Conservation (phyloP, 192 early-diverging fungal species). For the Thamnidium elegans region DNA sequence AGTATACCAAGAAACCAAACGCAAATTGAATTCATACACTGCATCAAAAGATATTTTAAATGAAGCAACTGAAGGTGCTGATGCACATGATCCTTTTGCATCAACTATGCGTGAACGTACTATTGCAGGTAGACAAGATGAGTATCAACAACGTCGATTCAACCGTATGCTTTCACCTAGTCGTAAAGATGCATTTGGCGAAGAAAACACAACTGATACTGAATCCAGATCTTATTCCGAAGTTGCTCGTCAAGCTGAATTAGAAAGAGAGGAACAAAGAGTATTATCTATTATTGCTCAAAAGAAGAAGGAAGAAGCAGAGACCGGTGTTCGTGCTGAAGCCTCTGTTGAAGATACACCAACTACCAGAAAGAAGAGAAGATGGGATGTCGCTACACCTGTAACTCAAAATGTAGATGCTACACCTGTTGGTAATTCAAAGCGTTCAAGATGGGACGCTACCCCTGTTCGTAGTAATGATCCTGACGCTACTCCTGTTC, state of each 20-base stretch:
- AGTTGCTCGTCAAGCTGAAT: conserved; percentile 80
- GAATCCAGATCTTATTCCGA: conserved; percentile 76
- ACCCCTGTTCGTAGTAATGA: conserved; percentile 59
- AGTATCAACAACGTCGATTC: conserved; percentile 81
- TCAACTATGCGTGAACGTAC: conserved; percentile 45
- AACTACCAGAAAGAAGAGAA: conserved; percentile 55
- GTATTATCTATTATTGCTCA: conserved; percentile 69
- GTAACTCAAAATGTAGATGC: conserved; percentile 45
- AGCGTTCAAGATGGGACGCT: conserved; percentile 70
- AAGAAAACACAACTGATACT: conserved; percentile 30
- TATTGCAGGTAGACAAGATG: conserved; percentile 83
- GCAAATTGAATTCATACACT: conserved; percentile 65
- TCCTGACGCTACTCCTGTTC: conserved; percentile 74
- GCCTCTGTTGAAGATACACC: conserved; percentile 20
- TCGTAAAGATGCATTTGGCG: conserved; percentile 73
- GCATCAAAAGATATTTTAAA: conserved; percentile 76
- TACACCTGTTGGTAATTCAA: conserved; percentile 32
- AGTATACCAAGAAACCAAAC: conserved; percentile 43
- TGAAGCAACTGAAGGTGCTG: conserved; percentile 57
- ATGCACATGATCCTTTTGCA: conserved; percentile 64
- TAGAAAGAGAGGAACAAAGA: conserved; percentile 79
- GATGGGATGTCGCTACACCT: conserved; percentile 77
- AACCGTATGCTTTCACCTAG: conserved; percentile 81
- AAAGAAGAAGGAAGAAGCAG: conserved; percentile 60
- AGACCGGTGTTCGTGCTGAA: conserved; percentile 32